Conservation (phyloP, 345 rosid genomes). For the Acer negundo region DNA sequence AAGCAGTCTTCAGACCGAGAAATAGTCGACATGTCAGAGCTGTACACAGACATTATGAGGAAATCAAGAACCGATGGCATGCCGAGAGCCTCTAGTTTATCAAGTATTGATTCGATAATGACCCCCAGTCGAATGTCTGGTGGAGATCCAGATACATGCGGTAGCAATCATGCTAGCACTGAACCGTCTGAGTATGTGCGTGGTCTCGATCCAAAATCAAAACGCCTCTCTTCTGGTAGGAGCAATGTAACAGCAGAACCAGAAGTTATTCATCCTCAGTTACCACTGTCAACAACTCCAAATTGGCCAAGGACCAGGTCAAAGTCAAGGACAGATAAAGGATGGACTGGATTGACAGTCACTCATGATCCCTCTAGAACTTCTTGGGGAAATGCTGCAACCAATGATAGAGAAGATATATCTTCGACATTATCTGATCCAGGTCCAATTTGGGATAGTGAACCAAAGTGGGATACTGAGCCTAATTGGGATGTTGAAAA, state of each 20-base stretch:
- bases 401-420: slow-evolving; percentile 88
- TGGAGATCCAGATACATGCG: slow-evolving; percentile 71
- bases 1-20: slow-evolving; percentile 49
- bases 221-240: slow-evolving; percentile 83
- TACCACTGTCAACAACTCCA: slow-evolving; percentile 79
- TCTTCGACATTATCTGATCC: slow-evolving; percentile 97
- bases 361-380: slow-evolving; percentile 72
- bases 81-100: slow-evolving; percentile 96
- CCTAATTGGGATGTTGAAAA: slow-evolving; percentile 81
- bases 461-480: slow-evolving; percentile 90
- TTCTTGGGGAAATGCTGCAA: slow-evolving; percentile 76
- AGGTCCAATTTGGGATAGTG: slow-evolving; percentile 99
- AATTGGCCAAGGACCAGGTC: slow-evolving; percentile 98
- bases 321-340: slow-evolving; percentile 88
- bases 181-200: slow-evolving; percentile 98
- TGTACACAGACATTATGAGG: slow-evolving; percentile 81
- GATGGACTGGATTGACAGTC: slow-evolving; percentile 76
- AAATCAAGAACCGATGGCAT: slow-evolving; percentile 78
- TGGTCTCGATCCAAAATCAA: slow-evolving; percentile 85
- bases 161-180: slow-evolving; percentile 77
- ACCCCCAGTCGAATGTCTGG: slow-evolving; percentile 77
- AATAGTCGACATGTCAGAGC: slow-evolving; percentile 71
- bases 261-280: slow-evolving; percentile 88
- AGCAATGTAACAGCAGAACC: slow-evolving; percentile 70
- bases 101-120: slow-evolving; percentile 96